Conservation (phyloP, 2,329 filamentous ascomycete species). For the Fusarium sterilihyphosum region DNA sequence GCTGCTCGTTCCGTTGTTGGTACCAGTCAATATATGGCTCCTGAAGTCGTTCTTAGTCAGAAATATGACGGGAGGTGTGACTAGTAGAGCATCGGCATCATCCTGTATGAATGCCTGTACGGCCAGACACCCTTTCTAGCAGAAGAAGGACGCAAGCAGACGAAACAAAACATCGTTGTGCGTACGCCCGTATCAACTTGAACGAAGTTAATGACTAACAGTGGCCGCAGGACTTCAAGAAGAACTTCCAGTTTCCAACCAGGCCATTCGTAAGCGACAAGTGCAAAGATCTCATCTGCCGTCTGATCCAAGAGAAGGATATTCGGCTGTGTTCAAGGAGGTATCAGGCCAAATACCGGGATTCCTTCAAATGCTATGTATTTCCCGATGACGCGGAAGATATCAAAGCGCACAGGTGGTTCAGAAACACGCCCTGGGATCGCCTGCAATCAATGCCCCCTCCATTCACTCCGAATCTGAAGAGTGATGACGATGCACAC, state of each 20-base stretch:
- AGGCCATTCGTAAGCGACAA: slow-evolving; percentile 72
- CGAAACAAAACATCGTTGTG: slow-evolving; percentile 86
- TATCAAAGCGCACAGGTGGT: slow-evolving; percentile 90
- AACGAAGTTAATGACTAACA: slow-evolving; percentile 6
- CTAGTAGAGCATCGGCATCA: slow-evolving; percentile 96
- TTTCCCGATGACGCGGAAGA: slow-evolving; percentile 87
- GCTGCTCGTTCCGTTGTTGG: slow-evolving; percentile 89
- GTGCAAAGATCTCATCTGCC: slow-evolving; percentile 80
- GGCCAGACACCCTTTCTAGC: slow-evolving; percentile 90
- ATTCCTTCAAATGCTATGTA: slow-evolving; percentile 66
- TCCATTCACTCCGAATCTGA: slow-evolving; percentile 82
- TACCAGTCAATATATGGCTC: slow-evolving; percentile 98
- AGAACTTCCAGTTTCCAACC: slow-evolving; percentile 75
- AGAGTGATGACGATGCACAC: slow-evolving; percentile 76
- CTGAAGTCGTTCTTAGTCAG: slow-evolving; percentile 85
- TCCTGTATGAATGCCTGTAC: slow-evolving; percentile 93
- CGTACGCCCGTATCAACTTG: slow-evolving; percentile 43
- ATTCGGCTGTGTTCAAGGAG: slow-evolving; percentile 78
- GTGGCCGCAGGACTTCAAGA: slow-evolving; percentile 71
- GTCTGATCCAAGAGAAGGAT: slow-evolving; percentile 78
- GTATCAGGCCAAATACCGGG: slow-evolving; percentile 74
- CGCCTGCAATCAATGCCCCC: slow-evolving; percentile 75
- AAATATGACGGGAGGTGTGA: slow-evolving; percentile 93
- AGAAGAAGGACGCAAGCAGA: slow-evolving; percentile 79
- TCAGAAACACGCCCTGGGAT: slow-evolving; percentile 81